Conservation (phyloP, 768 basidiomycete species). For the Xerocomus spinulosus region DNA sequence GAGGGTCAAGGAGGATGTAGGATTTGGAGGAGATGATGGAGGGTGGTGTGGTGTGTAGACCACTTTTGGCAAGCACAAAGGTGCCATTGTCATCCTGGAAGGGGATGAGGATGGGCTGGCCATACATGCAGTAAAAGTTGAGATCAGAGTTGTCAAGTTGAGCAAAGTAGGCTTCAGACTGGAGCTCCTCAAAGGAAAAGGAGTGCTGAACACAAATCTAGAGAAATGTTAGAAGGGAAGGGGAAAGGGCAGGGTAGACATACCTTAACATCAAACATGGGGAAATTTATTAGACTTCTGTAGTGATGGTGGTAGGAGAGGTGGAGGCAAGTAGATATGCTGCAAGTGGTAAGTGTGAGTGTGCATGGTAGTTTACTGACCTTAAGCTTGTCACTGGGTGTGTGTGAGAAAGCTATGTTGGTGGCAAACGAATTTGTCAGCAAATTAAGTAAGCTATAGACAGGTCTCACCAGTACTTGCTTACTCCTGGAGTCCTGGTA, state of each 20-base stretch:
- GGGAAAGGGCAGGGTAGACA: not conserved
- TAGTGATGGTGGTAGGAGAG: too few species aligned
- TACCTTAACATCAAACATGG: slow-evolving; percentile 24
- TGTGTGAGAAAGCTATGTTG: too few species aligned
- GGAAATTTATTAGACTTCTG: slow-evolving; percentile 16
- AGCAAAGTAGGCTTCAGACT: slow-evolving; percentile 29
- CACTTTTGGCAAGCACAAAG: slow-evolving; percentile 11
- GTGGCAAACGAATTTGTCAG: too few species aligned
- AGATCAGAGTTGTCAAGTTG: slow-evolving; percentile 31
- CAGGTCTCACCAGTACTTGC: too few species aligned
- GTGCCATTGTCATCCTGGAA: slow-evolving; percentile 18
- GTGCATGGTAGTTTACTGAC: too few species aligned
- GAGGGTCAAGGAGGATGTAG: slow-evolving; percentile 25
- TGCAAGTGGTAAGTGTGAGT: too few species aligned
- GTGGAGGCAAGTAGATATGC: too few species aligned
- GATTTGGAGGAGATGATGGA: slow-evolving; percentile 20
- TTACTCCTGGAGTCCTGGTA: too few species aligned
- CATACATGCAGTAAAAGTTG: slow-evolving; percentile 30
- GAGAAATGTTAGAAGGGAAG: not conserved
- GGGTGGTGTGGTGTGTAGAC: slow-evolving; percentile 5
- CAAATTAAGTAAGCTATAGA: too few species aligned
- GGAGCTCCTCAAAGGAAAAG: slow-evolving; percentile 33
- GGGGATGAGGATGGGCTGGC: slow-evolving; percentile 31
- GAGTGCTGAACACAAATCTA: slow-evolving; percentile 30
- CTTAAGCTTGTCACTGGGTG: too few species aligned